Evolutionary conservation across 2,329 filamentous ascomycete species (phyloP).

Genomic region (Cladophialophora yegresii): DNA sequence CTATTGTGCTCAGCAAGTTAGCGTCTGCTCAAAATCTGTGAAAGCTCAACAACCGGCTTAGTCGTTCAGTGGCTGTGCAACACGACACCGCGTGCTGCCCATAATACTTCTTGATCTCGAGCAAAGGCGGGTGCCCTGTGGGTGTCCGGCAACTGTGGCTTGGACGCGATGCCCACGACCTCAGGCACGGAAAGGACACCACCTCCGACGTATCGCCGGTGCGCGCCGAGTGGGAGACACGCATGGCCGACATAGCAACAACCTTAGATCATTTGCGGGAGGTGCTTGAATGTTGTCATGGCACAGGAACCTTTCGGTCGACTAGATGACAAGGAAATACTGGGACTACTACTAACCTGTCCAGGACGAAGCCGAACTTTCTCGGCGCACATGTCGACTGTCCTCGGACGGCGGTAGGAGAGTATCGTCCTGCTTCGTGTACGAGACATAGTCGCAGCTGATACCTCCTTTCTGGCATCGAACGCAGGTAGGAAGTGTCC

Average conservation of each 20-base stretch:
- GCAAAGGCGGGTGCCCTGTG: background rate
- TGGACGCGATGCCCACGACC: no score
- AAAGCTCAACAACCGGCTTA: background rate
- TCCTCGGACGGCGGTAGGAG: slow-evolving; percentile 27
- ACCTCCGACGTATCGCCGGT: background rate
- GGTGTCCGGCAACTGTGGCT: background rate
- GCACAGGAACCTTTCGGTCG: background rate
- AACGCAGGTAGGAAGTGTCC: slow-evolving; percentile 35
- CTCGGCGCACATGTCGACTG: slow-evolving; percentile 24
- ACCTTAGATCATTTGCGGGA: background rate
- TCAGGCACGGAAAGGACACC: background rate
- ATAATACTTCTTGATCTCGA: background rate
- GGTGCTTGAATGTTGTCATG: background rate
- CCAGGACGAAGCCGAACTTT: slow-evolving; percentile 28
- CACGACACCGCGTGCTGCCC: background rate
- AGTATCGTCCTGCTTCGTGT: slow-evolving; percentile 26
- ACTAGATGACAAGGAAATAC: background rate
- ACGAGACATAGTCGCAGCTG: slow-evolving; percentile 36
- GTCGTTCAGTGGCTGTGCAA: background rate
- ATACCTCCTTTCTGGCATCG: slow-evolving; percentile 36
- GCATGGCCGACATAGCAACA: background rate
- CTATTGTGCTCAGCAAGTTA: slow-evolving; percentile 5
- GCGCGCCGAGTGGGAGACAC: background rate
- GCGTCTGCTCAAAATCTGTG: background rate
- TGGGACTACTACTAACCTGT: slow-evolving; percentile 3